Evolutionary conservation across 2,329 filamentous ascomycete genomes (phyloP).

Genomic region (Trichophyton simii): DNA sequence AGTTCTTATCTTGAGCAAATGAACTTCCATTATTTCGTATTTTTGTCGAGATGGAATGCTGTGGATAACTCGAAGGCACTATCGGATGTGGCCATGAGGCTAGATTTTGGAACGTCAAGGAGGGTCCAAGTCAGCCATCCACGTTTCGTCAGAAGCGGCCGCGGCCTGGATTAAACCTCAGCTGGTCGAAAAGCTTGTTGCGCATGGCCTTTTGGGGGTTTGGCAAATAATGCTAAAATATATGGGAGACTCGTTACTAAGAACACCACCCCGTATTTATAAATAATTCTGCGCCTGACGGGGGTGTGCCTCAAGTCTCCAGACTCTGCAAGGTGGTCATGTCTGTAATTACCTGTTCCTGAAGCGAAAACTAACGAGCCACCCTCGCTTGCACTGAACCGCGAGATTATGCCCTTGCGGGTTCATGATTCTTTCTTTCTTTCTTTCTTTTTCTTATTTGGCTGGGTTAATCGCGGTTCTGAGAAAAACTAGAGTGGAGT

Average conservation of each 20-base stretch:
- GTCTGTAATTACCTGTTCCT: neutral
- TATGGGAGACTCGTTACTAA: neutral
- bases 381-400: neutral
- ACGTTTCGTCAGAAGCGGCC: neutral
- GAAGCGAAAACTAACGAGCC: neutral
- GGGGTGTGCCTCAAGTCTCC: neutral
- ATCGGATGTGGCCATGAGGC: neutral
- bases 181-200: conserved; percentile 3
- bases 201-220: conserved; percentile 1
- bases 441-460: neutral
- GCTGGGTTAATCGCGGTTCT: neutral
- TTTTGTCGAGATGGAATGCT: neutral
- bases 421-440: too few species aligned
- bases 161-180: conserved; percentile 4
- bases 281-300: neutral
- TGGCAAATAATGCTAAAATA: neutral
- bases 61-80: neutral
- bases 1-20: neutral
- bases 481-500: neutral
- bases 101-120: neutral
- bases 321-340: neutral
- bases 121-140: neutral
- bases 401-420: neutral
- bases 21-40: neutral
- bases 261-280: neutral